These are phyloP conservation scores for Fusarium penzigii DNA, from an alignment of 2,329 filamentous ascomycete genomes.

Conservation along the genomic window DNA sequence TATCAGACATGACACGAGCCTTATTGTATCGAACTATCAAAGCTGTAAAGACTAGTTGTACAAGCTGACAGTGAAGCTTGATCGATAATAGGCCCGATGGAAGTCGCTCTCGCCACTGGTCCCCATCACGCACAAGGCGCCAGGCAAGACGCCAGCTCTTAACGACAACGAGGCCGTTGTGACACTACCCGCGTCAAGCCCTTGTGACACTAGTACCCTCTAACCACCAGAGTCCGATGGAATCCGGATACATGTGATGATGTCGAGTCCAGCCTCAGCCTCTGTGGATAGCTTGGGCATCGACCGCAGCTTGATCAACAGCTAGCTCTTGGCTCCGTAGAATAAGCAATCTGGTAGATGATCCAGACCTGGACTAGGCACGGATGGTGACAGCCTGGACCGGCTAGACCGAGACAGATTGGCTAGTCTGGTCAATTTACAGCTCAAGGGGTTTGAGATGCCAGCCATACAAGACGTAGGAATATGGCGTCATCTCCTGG, in stretches of 20 bases:
- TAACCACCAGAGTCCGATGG: background rate
- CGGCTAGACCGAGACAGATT: background rate
- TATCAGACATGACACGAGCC: too few species aligned
- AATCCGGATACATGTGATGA: background rate
- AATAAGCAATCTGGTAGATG: background rate
- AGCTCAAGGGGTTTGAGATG: background rate
- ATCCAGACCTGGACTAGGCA: background rate
- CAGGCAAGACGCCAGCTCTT: too few species aligned
- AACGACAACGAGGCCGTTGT: too few species aligned
- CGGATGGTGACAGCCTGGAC: background rate
- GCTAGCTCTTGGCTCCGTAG: background rate
- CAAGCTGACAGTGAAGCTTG: too few species aligned
- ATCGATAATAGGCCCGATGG: too few species aligned
- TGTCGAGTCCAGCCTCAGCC: background rate
- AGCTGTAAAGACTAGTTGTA: too few species aligned
- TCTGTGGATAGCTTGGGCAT: background rate
- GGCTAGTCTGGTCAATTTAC: background rate
- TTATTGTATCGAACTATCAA: too few species aligned
- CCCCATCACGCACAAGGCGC: too few species aligned
- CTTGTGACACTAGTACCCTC: too few species aligned
- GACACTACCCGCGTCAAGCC: too few species aligned
- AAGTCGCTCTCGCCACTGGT: too few species aligned
- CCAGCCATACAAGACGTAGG: background rate
- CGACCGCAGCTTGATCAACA: background rate
- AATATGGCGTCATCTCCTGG: background rate